Percentiles rank a stretch among this genome's conserved stretches.
phyloP scores from a whole-genome alignment of 2,329 filamentous ascomycete genomes.

The Neopestalotiopsis rosae region DNA sequence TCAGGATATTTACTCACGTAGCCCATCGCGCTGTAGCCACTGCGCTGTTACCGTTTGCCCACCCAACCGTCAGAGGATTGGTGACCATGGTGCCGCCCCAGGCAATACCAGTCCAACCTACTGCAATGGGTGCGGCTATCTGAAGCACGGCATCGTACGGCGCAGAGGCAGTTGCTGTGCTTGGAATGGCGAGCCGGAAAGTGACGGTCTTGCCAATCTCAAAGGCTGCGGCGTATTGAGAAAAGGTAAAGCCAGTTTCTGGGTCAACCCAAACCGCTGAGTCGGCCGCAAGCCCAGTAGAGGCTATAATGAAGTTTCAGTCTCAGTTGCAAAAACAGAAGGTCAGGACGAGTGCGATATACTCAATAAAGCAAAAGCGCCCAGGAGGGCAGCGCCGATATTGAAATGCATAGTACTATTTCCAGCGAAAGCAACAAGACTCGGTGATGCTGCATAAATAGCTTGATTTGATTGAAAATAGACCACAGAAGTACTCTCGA shows the following conservation, averaged over 20 bases:
- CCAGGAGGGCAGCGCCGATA: neutral
- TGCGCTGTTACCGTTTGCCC: slow-evolving; percentile 46
- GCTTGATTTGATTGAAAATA: no score
- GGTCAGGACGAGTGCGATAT: neutral
- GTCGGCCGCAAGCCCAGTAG: slow-evolving; percentile 25
- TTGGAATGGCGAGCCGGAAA: slow-evolving; percentile 43
- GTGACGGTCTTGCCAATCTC: slow-evolving; percentile 33
- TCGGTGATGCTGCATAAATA: neutral
- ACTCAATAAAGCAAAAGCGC: neutral
- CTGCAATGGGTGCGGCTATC: slow-evolving; percentile 45
- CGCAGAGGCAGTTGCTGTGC: slow-evolving; percentile 28
- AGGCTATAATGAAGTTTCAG: neutral
- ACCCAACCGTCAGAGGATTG: slow-evolving; percentile 50
- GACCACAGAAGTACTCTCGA: neutral
- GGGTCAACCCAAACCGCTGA: slow-evolving; percentile 31
- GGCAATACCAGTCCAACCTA: slow-evolving; percentile 53
- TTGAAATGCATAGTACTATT: neutral
- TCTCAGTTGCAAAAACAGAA: neutral
- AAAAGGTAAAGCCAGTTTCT: slow-evolving; percentile 38
- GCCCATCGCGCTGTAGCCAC: slow-evolving; percentile 50
- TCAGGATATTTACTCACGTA: slow-evolving; percentile 40
- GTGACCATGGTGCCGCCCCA: slow-evolving; percentile 57
- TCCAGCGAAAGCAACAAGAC: neutral
- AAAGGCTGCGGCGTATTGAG: slow-evolving; percentile 31
- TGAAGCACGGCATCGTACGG: slow-evolving; percentile 49